These are phyloP conservation scores for Trichoderma koningii DNA, from an alignment of 2,329 filamentous ascomycete species.

Conservation along the genomic window DNA sequence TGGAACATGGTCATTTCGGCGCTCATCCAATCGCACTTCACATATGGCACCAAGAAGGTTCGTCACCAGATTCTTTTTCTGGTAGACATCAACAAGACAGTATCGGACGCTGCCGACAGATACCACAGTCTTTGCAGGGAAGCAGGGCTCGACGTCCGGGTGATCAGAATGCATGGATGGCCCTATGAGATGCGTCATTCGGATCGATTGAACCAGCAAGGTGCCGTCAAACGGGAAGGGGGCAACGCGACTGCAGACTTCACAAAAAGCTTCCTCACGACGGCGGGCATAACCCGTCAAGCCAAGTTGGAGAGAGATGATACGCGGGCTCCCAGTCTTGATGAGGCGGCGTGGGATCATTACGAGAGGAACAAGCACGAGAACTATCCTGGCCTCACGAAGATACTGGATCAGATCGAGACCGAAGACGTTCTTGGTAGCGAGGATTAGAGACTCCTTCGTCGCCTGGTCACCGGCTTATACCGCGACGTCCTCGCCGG, in stretches of 20 bases:
- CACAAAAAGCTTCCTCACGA: conserved; percentile 40
- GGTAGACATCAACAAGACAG: conserved; percentile 51
- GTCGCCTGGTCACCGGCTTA: conserved; percentile 39
- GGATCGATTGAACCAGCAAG: conserved; percentile 34
- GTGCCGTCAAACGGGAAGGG: background rate
- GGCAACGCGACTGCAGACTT: conserved; percentile 37
- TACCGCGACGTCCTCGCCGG: conserved; percentile 44
- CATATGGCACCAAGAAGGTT: conserved; percentile 31
- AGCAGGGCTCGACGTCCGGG: conserved; percentile 39
- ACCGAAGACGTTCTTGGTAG: conserved; percentile 33
- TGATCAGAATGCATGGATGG: conserved; percentile 48
- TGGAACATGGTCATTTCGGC: conserved; percentile 49
- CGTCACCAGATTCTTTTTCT: conserved; percentile 47
- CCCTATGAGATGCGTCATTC: conserved; percentile 42
- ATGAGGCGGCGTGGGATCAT: conserved; percentile 48
- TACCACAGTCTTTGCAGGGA: conserved; percentile 44
- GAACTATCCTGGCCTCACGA: conserved; percentile 41
- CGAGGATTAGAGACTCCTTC: conserved; percentile 37
- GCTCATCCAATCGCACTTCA: conserved; percentile 40
- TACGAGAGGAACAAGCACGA: conserved; percentile 40
- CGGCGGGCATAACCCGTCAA: conserved; percentile 32
- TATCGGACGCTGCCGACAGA: conserved; percentile 49
- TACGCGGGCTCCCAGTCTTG: conserved; percentile 43
- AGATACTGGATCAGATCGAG: conserved; percentile 41
- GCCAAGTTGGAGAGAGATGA: conserved; percentile 27